Conservation (phyloP, 495 filamentous ascomycete species). For the Penicillium mononematosum region DNA sequence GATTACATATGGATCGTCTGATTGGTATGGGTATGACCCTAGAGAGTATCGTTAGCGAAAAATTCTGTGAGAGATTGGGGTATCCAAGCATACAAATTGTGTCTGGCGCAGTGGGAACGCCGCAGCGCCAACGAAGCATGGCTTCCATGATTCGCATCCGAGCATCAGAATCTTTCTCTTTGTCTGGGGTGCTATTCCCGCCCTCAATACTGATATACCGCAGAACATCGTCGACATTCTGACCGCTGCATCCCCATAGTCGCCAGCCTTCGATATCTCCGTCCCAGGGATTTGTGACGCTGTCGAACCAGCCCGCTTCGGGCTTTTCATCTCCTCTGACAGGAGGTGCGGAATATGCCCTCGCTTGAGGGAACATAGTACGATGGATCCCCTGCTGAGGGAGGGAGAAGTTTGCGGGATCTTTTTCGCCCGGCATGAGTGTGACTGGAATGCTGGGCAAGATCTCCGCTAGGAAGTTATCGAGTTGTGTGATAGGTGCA, state of each 20-base stretch:
- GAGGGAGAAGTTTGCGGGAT: conserved; percentile 77
- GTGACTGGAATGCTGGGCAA: conserved; percentile 81
- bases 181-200: conserved; percentile 25
- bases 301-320: conserved; percentile 77
- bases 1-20: conserved; percentile 82
- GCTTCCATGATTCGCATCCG: conserved; percentile 85
- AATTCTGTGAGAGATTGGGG: background rate
- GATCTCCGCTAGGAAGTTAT: conserved; percentile 75
- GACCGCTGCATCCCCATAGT: conserved; percentile 79
- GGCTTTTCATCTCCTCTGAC: conserved; percentile 43
- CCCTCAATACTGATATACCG: conserved; percentile 67
- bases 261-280: conserved; percentile 85
- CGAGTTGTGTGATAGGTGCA: conserved; percentile 75
- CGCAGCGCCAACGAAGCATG: conserved; percentile 85
- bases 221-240: conserved; percentile 90
- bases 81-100: conserved; percentile 72
- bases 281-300: conserved; percentile 91
- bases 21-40: conserved; percentile 97
- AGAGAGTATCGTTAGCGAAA: conserved; percentile 14
- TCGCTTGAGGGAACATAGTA: conserved; percentile 74
- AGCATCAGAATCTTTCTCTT: conserved; percentile 53
- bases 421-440: conserved; percentile 68
- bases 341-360: conserved; percentile 59
- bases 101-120: conserved; percentile 94
- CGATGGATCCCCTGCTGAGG: conserved; percentile 82